A percentile compares a stretch with the other conserved stretches of the same genome.
phyloP scores from a whole-genome alignment of 768 basidiomycete genomes.

The Paxillus rubicundulus region DNA sequence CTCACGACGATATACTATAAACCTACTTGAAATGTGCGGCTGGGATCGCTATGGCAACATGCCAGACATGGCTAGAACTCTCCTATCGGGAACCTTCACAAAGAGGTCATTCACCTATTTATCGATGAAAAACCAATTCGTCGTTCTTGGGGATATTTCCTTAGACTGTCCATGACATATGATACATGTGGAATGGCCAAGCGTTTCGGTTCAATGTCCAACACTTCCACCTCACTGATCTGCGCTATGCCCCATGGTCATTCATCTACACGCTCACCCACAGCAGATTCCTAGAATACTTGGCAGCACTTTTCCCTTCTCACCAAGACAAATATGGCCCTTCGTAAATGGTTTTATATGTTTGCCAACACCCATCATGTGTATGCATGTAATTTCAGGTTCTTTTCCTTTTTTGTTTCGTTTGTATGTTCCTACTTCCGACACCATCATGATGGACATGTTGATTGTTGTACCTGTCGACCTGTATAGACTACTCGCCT shows the following conservation, averaged over 20 bases:
- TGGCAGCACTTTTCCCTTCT: slow-evolving; percentile 8
- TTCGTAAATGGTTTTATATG: slow-evolving; percentile 6
- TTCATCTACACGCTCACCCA: slow-evolving; percentile 6
- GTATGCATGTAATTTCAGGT: slow-evolving; percentile 5
- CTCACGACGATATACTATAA: slow-evolving; percentile 85
- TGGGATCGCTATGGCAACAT: slow-evolving; percentile 14
- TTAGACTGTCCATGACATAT: slow-evolving; percentile 22
- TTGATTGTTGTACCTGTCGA: slow-evolving; percentile 13
- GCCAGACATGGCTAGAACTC: slow-evolving; percentile 27
- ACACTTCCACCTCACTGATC: neutral
- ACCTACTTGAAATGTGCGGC: slow-evolving; percentile 44
- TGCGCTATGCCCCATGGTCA: neutral
- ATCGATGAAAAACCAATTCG: slow-evolving; percentile 20
- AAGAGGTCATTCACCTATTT: slow-evolving; percentile 21
- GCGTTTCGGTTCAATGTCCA: neutral
- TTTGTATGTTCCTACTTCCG: slow-evolving; percentile 16
- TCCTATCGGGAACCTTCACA: slow-evolving; percentile 1
- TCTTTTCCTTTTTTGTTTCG: slow-evolving; percentile 8
- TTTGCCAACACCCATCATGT: slow-evolving; percentile 4
- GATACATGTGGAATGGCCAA: slow-evolving; percentile 9
- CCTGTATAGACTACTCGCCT: slow-evolving; percentile 19
- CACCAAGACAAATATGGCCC: slow-evolving; percentile 3
- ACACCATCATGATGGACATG: slow-evolving; percentile 2
- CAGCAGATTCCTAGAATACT: slow-evolving; percentile 7
- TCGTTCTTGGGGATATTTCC: slow-evolving; percentile 26